These are phyloP conservation scores for Pleurotus eryngii DNA, from an alignment of 768 basidiomycete genomes.

Conservation along the genomic window DNA sequence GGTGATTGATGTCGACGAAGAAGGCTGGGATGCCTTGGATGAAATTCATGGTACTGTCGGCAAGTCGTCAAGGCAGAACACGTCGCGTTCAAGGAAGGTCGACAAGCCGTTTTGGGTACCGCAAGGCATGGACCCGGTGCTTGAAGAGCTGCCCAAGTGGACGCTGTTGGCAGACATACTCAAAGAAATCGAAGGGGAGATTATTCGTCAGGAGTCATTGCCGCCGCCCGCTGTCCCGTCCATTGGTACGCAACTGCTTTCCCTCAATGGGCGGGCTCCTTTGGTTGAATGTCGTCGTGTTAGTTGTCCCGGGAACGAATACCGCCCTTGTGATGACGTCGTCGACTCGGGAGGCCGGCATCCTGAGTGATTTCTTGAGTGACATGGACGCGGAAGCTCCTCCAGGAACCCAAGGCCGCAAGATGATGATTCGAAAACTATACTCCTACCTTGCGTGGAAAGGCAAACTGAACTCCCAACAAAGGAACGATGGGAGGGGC, in stretches of 20 bases:
- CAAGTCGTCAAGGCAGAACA: slow-evolving; percentile 9
- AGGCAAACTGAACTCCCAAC: slow-evolving; percentile 38
- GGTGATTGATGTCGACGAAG: slow-evolving; percentile 57
- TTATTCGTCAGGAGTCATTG: slow-evolving; percentile 54
- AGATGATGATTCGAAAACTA: slow-evolving; percentile 79
- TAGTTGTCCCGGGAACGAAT: slow-evolving; percentile 56
- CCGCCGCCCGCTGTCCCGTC: slow-evolving; percentile 19
- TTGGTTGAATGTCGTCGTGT: neutral
- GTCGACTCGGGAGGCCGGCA: slow-evolving; percentile 68
- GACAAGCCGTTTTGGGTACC: slow-evolving; percentile 61
- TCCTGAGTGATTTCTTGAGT: slow-evolving; percentile 79
- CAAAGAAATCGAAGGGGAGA: slow-evolving; percentile 87
- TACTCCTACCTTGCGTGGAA: slow-evolving; percentile 82
- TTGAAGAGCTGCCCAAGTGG: slow-evolving; percentile 98
- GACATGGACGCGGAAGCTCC: slow-evolving; percentile 55
- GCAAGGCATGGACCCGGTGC: slow-evolving; percentile 73
- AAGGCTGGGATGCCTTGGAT: slow-evolving; percentile 72
- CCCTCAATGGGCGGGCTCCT: neutral
- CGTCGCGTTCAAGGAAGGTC: slow-evolving; percentile 17
- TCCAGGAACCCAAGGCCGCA: slow-evolving; percentile 60
- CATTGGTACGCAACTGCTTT: slow-evolving; percentile 15
- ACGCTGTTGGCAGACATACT: slow-evolving; percentile 77
- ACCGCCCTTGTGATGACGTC: slow-evolving; percentile 86
- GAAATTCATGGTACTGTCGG: slow-evolving; percentile 46
- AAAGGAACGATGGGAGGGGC: slow-evolving; percentile 27